Evolutionary conservation across 2,329 filamentous ascomycete species (phyloP), one percentile per base, ranked within the genome.

Genomic region (Aschersonia sp.): DNA sequence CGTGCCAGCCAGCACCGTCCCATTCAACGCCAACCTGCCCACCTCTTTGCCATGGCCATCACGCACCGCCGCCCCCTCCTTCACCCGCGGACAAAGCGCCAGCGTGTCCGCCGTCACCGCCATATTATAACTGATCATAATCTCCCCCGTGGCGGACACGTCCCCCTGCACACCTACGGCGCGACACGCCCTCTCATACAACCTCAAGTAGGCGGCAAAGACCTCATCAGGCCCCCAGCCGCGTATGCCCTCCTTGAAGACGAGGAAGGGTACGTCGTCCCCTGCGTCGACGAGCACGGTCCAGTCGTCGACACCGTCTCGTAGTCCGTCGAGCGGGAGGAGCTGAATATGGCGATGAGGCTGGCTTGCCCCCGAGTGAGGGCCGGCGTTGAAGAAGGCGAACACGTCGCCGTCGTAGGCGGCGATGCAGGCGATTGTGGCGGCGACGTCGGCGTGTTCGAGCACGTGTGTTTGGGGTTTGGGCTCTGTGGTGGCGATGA

Each of bases 271-370:
- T 3, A 70, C 51, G 6, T 48, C 40, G 3, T 49, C 56, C 3
- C 75, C 53, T 10, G 50, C 52, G 35, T 74, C 68, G 0, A 68
- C 71, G 12, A 82, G 59, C 2, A 78, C 62, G 7, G 54, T 53
- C 78, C 78, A 82, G 3, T 51, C 1, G 0, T 59, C 61, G 5
- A 80, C 54, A 0, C 76, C 78, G 9, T 72, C 70, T 38, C 65
- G 69, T 81, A 87, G 86, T 20, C 70, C 65, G 5, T 74, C 70
- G 0, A 85, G 70, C 0, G 82, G 81, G 3, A 88, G 62, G n/a
- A 87, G 71, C 60, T 88, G 84, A 30, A 88, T 61, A 56, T 88
- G 84, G 4, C 84, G 65, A 58, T 87, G 84, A 9, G 82, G 75
- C 59, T 88, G 83, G 53, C 79, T 84, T 1, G 83, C 82, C 3